These are phyloP conservation scores for Aspergillus bertholletiae DNA, from an alignment of 495 filamentous ascomycete genomes.

Conservation along the genomic window DNA sequence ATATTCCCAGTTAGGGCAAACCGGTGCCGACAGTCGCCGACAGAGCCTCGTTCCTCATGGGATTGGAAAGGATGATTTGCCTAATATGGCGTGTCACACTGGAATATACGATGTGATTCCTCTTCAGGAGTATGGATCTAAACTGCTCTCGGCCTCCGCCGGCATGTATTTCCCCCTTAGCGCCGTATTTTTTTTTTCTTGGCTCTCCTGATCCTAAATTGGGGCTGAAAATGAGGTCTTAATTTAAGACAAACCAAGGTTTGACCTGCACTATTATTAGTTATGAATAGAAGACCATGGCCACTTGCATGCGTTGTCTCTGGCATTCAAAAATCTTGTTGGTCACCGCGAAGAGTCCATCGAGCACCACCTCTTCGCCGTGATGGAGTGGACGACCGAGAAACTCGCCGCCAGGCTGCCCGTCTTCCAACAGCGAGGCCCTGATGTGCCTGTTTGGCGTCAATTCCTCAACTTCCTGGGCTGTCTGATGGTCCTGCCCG, in stretches of 20 bases:
- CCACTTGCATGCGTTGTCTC: neutral
- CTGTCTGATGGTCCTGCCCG: conserved; percentile 19
- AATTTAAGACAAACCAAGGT: neutral
- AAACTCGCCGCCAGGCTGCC: conserved; percentile 14
- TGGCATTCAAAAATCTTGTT: neutral
- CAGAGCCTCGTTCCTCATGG: neutral
- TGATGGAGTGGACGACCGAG: conserved; percentile 8
- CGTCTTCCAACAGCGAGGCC: conserved; percentile 17
- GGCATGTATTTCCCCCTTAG: neutral
- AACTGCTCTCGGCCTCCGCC: neutral
- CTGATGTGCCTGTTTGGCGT: conserved; percentile 20
- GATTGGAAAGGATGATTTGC: neutral
- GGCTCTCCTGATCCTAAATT: neutral
- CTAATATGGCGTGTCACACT: neutral
- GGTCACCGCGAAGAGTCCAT: neutral
- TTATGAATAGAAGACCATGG: neutral
- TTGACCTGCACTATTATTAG: neutral
- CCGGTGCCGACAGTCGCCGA: neutral
- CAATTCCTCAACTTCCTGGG: conserved; percentile 25
- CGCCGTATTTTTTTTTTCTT: neutral
- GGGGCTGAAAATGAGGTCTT: neutral
- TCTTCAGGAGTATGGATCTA: neutral
- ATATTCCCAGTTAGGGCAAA: neutral
- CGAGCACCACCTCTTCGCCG: conserved; percentile 3
- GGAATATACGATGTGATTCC: neutral